Percentiles rank a stretch among this genome's conserved stretches.
Evolutionary conservation across 1,284 basidiomycete genomes (phyloP).

Genomic region (Agaricales sp.): DNA sequence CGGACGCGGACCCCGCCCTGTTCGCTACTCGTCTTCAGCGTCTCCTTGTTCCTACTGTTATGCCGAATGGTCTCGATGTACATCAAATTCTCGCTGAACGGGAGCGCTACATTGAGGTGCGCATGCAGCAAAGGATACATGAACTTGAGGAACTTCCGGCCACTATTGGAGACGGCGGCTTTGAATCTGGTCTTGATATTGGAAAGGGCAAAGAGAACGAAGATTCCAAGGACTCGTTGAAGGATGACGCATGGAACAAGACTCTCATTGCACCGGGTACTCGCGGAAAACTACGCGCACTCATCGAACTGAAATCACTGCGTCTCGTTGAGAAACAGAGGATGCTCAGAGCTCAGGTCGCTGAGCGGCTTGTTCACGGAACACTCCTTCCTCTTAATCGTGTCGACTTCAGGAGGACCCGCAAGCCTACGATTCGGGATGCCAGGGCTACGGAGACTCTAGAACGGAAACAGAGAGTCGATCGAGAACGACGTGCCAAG

Average conservation of each 20-base stretch:
- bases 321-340: conserved; percentile 88
- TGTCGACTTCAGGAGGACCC: conserved; percentile 80
- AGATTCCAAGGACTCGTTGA: conserved; percentile 37
- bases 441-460: conserved; percentile 73
- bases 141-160: conserved; percentile 83
- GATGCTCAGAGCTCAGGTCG: conserved; percentile 75
- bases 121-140: conserved; percentile 81
- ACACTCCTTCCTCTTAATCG: conserved; percentile 90
- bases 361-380: conserved; percentile 83
- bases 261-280: conserved; percentile 38
- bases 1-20: conserved; percentile 46
- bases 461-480: conserved; percentile 33
- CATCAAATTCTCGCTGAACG: conserved; percentile 87
- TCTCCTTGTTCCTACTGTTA: conserved; percentile 79
- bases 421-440: conserved; percentile 85
- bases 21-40: conserved; percentile 71
- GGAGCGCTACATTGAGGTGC: conserved; percentile 83
- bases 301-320: conserved; percentile 94
- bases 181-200: conserved; percentile 43
- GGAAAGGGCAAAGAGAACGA: conserved; percentile 29
- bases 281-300: conserved; percentile 80
- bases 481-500: conserved; percentile 90
- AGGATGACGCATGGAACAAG: conserved; percentile 9
- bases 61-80: conserved; percentile 91
- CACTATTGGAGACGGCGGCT: conserved; percentile 71